Evolutionary conservation across 176 grass and related monocot genomes (phyloP).

Genomic region (Melocanna baccifera): DNA sequence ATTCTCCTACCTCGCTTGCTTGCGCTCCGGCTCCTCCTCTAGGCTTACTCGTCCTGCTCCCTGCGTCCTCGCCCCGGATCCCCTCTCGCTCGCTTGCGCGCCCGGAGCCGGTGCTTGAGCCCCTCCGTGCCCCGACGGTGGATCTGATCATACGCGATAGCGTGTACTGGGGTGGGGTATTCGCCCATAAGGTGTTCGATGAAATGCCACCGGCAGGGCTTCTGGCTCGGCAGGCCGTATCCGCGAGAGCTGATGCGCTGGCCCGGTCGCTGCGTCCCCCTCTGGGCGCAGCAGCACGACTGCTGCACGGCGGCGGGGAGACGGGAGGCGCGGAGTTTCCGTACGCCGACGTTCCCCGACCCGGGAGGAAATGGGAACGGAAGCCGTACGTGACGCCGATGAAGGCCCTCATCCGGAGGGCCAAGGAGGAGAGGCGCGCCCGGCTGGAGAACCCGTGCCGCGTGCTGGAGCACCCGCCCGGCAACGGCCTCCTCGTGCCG

Average conservation of each 20-base stretch:
- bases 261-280: not conserved
- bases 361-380: slow-evolving; percentile 53
- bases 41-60: not conserved
- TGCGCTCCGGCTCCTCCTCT: not conserved
- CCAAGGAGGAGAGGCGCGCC: slow-evolving; percentile 53
- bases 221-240: not conserved
- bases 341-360: slow-evolving; percentile 42
- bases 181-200: not conserved
- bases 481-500: slow-evolving; percentile 59
- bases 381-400: slow-evolving; percentile 67
- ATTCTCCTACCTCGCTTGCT: not conserved
- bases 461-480: slow-evolving; percentile 51
- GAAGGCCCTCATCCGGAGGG: slow-evolving; percentile 55
- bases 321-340: slow-evolving; percentile 15
- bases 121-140: not conserved
- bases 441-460: slow-evolving; percentile 57
- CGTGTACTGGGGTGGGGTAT: not conserved
- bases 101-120: not conserved
- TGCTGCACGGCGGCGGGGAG: not conserved
- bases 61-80: not conserved
- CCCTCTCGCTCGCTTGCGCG: not conserved
- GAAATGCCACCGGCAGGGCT: not conserved
- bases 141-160: not conserved
- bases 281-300: not conserved
- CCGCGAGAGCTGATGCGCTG: not conserved